Base-by-base conservation (phyloP, 2,329 filamentous ascomycete species). In the Allantophomopsis lycopodina region DNA sequence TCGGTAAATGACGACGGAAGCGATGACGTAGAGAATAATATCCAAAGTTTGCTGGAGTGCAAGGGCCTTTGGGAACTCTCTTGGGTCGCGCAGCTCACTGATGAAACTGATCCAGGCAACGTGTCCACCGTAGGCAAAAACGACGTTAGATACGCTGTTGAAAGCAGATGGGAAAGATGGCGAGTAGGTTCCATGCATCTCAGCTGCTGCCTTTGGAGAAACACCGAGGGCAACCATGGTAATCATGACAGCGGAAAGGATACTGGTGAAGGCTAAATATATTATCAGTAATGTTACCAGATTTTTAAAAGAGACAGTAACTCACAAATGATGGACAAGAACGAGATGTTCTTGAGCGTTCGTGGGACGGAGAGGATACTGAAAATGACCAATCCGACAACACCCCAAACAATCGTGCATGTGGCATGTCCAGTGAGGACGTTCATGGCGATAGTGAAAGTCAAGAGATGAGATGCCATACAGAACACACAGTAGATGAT, bases 1-100 rank as follows among this genome's bases (percentile, higher is more conserved):
- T 42, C 72, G 64, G 59, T 85, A 86, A 49, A 83, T 76, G 31
- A 84, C 68, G 7, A 76, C 62, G 6, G 76, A 73, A 1, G 76
- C 71, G 35, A 79, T 51, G 21, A 80, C 62, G 56, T 85, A 85
- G 21, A 83, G 65, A 12, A 59, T 57, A 2, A 73, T 73, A 43
- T 79, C 73, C 41, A 66, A 60, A 14, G 64, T 60, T 53, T 81
- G 76, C 6, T 80, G 67, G 28, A 74, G 54, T 23, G 60, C 57
- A 15, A 82, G 61, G 2, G 74, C 63, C 51, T 77, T 77, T 21
- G 67, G 63, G 52, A 72, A 79, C 42, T 76, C 68, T 33, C 57
- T 54, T 0, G 73, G 70, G n/a, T 68, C 56, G 39, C 64, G 61
- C 51, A 79, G 59, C 49, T 79, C 75, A 15, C 65, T 63, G 46